A percentile compares a stretch with the other conserved stretches of the same genome.
phyloP scores from a whole-genome alignment of 2,329 filamentous ascomycete genomes.

The Cadophora luteo-olivacea region DNA sequence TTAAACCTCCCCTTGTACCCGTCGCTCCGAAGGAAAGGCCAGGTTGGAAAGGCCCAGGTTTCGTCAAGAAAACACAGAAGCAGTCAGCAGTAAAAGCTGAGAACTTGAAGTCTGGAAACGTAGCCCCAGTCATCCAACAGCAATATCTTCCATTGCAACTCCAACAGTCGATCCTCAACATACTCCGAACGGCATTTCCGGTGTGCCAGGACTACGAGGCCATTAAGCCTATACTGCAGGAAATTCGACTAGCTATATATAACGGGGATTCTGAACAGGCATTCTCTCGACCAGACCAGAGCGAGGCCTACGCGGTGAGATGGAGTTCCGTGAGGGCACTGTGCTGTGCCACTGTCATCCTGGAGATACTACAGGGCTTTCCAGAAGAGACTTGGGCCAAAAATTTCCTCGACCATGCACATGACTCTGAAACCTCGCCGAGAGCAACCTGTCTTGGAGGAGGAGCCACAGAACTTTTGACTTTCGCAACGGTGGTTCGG shows the following conservation, averaged over 20 bases:
- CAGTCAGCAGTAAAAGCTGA: background rate
- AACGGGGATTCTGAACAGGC: slow-evolving; percentile 81
- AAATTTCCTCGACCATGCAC: background rate
- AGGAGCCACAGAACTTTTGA: slow-evolving; percentile 60
- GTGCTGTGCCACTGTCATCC: slow-evolving; percentile 69
- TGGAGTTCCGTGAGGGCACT: slow-evolving; percentile 88
- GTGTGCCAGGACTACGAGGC: slow-evolving; percentile 51
- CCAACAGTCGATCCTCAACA: slow-evolving; percentile 73
- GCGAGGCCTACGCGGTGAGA: slow-evolving; percentile 82
- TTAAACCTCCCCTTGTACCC: slow-evolving; percentile 16
- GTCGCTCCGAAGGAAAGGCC: slow-evolving; percentile 16
- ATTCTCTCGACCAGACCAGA: slow-evolving; percentile 71
- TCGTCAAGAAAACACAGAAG: slow-evolving; percentile 19
- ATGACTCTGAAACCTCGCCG: background rate
- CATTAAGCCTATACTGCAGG: slow-evolving; percentile 68
- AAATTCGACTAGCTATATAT: slow-evolving; percentile 82
- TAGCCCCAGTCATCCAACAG: background rate
- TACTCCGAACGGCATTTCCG: slow-evolving; percentile 71
- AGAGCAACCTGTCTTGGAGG: slow-evolving; percentile 41
- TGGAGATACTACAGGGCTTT: slow-evolving; percentile 34
- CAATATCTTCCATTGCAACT: slow-evolving; percentile 52
- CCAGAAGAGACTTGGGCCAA: background rate
- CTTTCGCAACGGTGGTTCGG: slow-evolving; percentile 62
- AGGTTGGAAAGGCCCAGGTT: slow-evolving; percentile 25
- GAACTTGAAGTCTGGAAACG: background rate